These are phyloP conservation scores for Diaporthe longicolla DNA, from an alignment of 2,329 filamentous ascomycete genomes.

Conservation along the genomic window DNA sequence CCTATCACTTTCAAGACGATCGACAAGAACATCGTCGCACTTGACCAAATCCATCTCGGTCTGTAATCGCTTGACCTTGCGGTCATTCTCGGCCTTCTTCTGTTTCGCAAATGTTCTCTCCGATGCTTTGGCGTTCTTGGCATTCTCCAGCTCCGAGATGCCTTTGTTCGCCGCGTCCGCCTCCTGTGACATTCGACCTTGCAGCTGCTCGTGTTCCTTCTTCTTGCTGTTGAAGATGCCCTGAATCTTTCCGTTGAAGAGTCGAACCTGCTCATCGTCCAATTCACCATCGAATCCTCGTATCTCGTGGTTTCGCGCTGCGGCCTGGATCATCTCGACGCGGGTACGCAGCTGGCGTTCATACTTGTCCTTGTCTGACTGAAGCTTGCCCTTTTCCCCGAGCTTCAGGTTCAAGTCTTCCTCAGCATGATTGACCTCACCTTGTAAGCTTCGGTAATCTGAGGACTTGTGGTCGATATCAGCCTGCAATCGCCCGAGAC, in stretches of 20 bases:
- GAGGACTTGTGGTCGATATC: conserved; percentile 74
- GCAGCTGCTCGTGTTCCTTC: conserved; percentile 80
- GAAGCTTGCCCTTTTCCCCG: conserved; percentile 80
- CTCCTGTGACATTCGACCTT: conserved; percentile 81
- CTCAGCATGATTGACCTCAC: conserved; percentile 60
- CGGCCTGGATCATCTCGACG: conserved; percentile 81
- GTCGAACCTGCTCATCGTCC: conserved; percentile 78
- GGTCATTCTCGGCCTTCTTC: conserved; percentile 81
- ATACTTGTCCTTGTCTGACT: conserved; percentile 89
- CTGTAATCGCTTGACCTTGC: conserved; percentile 76
- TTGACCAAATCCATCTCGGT: conserved; percentile 79
- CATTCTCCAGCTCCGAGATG: conserved; percentile 81
- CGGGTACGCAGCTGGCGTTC: conserved; percentile 83
- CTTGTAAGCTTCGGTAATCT: conserved; percentile 76
- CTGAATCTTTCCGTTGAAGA: conserved; percentile 84
- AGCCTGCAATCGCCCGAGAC: conserved; percentile 74
- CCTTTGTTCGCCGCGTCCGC: conserved; percentile 78
- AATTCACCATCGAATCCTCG: conserved; percentile 87
- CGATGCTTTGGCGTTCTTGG: conserved; percentile 79
- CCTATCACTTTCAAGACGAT: conserved; percentile 80
- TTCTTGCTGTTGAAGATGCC: conserved; percentile 85
- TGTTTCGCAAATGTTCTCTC: conserved; percentile 81
- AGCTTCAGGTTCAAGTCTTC: conserved; percentile 66
- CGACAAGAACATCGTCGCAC: conserved; percentile 88
- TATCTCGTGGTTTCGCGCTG: conserved; percentile 82